Conservation (phyloP, 768 basidiomycete genomes). For the Psilocybe azurescens region DNA sequence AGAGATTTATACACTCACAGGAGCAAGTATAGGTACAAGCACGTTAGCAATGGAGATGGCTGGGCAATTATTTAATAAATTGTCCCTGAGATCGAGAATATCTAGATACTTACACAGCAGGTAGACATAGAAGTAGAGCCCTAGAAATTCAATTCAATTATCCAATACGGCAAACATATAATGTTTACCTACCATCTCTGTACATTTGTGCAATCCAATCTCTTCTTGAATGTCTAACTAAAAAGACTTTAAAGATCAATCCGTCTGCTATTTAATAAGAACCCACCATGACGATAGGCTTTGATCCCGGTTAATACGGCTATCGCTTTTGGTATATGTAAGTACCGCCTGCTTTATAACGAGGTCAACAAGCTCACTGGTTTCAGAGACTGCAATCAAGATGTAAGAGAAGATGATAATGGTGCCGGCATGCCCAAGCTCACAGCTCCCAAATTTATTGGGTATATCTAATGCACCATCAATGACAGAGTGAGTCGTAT, state of each 20-base stretch:
- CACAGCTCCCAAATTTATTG: not conserved
- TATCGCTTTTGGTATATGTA: conserved; percentile 31
- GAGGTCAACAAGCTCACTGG: conserved; percentile 31
- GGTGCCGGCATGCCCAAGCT: not conserved
- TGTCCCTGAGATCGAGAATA: not conserved
- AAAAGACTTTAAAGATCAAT: not conserved
- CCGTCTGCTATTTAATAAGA: not conserved
- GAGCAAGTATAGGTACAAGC: conserved; percentile 39
- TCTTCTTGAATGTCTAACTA: conserved; percentile 38
- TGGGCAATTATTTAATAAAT: conserved; percentile 14
- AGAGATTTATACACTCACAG: conserved; percentile 28
- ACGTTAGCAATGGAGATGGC: conserved; percentile 45
- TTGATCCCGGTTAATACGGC: conserved; percentile 41
- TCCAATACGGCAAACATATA: not conserved
- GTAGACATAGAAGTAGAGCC: conserved; percentile 45
- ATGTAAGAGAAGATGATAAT: conserved; percentile 41
- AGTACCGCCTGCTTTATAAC: not conserved
- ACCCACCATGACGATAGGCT: conserved; percentile 42
- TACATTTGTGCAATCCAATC: conserved; percentile 44
- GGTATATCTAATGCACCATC: not conserved
- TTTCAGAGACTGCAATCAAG: conserved; percentile 43
- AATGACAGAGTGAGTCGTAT: too few species aligned
- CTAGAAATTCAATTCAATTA: conserved; percentile 19
- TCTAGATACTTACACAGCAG: conserved; percentile 33
- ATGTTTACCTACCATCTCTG: conserved; percentile 35